Base-by-base conservation (phyloP, 1,284 basidiomycete species). In the Trametes pubescens region DNA sequence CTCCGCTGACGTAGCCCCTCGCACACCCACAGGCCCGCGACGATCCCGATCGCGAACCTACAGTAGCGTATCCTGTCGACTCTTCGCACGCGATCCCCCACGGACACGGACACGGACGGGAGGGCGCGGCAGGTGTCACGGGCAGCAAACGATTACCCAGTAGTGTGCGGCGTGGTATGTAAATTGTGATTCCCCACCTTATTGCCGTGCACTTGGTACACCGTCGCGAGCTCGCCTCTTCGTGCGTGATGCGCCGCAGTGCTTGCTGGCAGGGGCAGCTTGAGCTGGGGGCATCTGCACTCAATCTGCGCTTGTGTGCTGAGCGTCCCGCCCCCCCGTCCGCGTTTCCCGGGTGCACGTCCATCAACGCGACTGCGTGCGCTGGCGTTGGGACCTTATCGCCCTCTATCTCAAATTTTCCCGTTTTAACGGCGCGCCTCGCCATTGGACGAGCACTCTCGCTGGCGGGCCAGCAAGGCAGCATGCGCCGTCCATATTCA, bases 31-130 rank as follows among this genome's bases (percentile, higher is more conserved):
- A 52, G 58, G 37, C 47, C 48, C n/a, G 21, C 43, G 60, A 51
- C 54, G 60, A 61, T 61, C 60, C 53, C 60, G 60, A 61, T 61
- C 60, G 47, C 54, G 53, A 61, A 61, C 60, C 60, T 51, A 51
- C 22, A 38, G 46, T 9, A n/a, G 26, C 52, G 43, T 59, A 6
- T 22, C 40, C 44, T 26, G 32, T 51, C 13, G 51, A 24, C 26
- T 10, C 14, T 29, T 14, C 22, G 58, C 10, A 44, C 43, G 43
- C 7, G 43, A 44, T 18, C 5, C 8, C 4, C 18, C 43, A 44
- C 43, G 43, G 43, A 44, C 43, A 4, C 4, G 38, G n/a, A n/a
- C n/a, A n/a, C 43, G 43, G 37, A 38, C 37, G 11, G 37, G 11
- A 3, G 29, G 37, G 37, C 37, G 40, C 16, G 40, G 40, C 40